A percentile compares a stretch with the other conserved stretches of the same genome.
These are phyloP conservation scores for Scutellaria galericulata DNA, from an alignment of 257 asterid species.

Conservation along the genomic window DNA sequence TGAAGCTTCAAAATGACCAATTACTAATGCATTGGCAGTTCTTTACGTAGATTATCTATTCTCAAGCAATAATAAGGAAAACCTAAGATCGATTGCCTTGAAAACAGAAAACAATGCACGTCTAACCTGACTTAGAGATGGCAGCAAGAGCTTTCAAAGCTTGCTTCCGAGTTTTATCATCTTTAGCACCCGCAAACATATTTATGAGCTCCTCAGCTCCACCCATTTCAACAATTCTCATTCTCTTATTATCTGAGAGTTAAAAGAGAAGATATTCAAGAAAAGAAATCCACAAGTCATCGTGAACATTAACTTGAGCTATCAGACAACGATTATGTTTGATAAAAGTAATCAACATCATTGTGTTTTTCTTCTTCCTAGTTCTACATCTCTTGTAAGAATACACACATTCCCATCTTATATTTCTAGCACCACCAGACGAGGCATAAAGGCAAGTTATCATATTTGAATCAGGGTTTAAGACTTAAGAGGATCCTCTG, in stretches of 20 bases:
- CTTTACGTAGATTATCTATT: too few species aligned
- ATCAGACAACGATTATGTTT: conserved; percentile 28
- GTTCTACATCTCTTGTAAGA: conserved; percentile 1
- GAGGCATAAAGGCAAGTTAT: conserved; percentile 15
- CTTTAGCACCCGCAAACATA: conserved; percentile 83
- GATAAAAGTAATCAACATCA: conserved; percentile 14
- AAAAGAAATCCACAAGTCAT: neutral
- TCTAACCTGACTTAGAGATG: conserved; percentile 82
- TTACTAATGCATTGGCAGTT: too few species aligned
- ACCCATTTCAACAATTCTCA: conserved; percentile 92
- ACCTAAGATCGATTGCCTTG: neutral
- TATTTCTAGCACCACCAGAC: neutral
- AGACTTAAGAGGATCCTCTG: neutral
- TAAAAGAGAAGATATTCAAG: conserved; percentile 1
- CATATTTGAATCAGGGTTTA: conserved; percentile 17
- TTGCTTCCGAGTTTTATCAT: conserved; percentile 79
- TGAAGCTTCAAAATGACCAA: conserved; percentile 30
- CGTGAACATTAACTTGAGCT: conserved; percentile 20
- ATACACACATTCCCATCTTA: neutral
- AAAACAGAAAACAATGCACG: conserved; percentile 2
- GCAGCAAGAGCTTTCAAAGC: conserved; percentile 92
- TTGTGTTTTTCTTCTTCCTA: neutral
- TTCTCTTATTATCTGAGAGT: conserved; percentile 71
- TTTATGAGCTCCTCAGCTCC: conserved; percentile 77
- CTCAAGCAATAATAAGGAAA: too few species aligned